These are phyloP conservation scores for Punctularia strigosozonata DNA, from an alignment of 768 basidiomycete species.

Conservation along the genomic window DNA sequence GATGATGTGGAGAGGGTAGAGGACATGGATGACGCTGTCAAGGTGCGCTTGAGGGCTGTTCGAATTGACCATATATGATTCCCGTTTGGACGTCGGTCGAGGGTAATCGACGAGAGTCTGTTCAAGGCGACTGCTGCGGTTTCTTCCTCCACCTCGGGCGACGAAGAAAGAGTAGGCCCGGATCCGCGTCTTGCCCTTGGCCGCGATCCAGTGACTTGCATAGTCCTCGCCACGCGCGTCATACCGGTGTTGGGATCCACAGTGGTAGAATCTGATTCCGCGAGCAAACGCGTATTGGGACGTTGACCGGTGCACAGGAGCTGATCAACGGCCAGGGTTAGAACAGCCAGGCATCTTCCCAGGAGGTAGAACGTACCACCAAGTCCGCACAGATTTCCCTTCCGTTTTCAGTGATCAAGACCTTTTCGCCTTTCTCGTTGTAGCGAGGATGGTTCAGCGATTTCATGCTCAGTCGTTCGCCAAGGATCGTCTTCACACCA, in stretches of 20 bases:
- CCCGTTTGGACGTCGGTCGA: too few species aligned
- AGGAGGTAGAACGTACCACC: conserved; percentile 24
- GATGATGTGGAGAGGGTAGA: too few species aligned
- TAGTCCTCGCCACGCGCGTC: conserved; percentile 34
- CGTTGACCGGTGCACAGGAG: conserved; percentile 51
- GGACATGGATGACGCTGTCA: too few species aligned
- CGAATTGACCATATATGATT: too few species aligned
- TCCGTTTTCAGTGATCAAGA: conserved; percentile 37
- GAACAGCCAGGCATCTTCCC: too few species aligned
- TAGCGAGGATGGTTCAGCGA: conserved; percentile 11
- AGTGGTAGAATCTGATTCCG: conserved; percentile 26
- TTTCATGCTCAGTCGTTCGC: conserved; percentile 38
- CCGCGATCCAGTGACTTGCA: conserved; percentile 38
- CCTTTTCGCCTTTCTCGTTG: conserved; percentile 7
- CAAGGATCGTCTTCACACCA: conserved; percentile 39
- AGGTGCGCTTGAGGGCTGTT: too few species aligned
- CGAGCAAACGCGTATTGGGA: conserved; percentile 41
- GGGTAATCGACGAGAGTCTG: too few species aligned
- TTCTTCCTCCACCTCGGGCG: too few species aligned
- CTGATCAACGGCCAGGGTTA: conserved; percentile 17
- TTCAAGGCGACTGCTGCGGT: too few species aligned
- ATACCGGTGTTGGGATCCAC: conserved; percentile 27
- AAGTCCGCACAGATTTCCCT: conserved; percentile 40
- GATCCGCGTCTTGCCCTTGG: background rate
- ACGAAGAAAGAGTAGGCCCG: too few species aligned